Base-by-base conservation (phyloP, 2,329 filamentous ascomycete genomes). In the Fusarium armeniacum region DNA sequence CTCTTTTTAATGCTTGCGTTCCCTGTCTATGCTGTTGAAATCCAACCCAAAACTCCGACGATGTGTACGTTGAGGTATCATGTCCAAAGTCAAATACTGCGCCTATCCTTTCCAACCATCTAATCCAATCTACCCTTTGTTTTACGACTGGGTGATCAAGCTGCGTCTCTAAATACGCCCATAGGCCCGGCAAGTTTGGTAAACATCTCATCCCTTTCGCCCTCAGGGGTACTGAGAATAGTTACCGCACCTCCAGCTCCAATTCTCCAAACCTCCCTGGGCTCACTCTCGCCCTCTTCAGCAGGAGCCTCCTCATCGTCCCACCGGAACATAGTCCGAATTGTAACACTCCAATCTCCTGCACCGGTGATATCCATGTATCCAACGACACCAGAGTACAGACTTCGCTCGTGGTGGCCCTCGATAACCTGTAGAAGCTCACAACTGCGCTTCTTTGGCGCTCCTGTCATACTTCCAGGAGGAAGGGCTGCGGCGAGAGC, bases 401-500 rank as follows among this genome's bases (percentile, higher is more conserved):
- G 80, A 33, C 93, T 90, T 53, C 95, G 84, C 72, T 90, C 86
- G 82, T 80, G 20, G 80, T 81, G 38, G 47, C 72, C 59, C 79
- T 97, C 94, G 43, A 97, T 85, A 5, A 84, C 81, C 62, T 86
- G 84, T 22, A 98, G 83, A 47, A 98, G 86, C 82, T 97, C 91
- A 78, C 95, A 98, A 69, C 92, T 95, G 49, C 95, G 87, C 80
- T 95, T 94, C 83, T 98, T 98, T 0, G 95, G 96, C 1, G 95
- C 95, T 9, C 96, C 96, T 3, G 95, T 98, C 96, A 98, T 98
- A 74, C 92, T 95, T 0, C 96, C 95, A 0, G 96, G 94, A 0
- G 96, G 95, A 1, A 98, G 84, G 49, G 90, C 92, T 9, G 89
- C 86, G 0, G 91, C 88, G 0, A 98, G 86, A 6, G 95, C 91